Base-by-base conservation (phyloP, 2,329 filamentous ascomycete genomes). In the Hansfordia pulvinata region DNA sequence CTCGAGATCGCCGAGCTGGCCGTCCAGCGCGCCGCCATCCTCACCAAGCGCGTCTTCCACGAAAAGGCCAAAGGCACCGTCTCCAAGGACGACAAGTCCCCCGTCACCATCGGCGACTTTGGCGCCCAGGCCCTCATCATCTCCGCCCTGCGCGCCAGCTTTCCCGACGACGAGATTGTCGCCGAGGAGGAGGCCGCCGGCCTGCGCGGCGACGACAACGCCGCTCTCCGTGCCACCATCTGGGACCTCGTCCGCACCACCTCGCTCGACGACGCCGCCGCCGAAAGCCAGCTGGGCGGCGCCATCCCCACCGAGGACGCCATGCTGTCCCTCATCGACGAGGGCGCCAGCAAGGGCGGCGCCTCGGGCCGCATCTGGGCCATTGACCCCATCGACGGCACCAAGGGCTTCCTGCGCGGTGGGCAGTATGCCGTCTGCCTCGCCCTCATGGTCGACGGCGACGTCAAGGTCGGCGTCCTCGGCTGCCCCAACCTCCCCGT, bases 121-220 rank as follows among this genome's bases (percentile, higher is more conserved):
- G 90, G 90, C 46, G 92, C 90, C 19, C 90, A 98, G 61, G 86
- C 90, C 17, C 72, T 98, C 38, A 93, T 98, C 55, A 93, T 96
- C 47, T 69, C 76, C 30, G 88, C 88, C 16, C 76, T 98, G 40
- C 76, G 77, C 54, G 72, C 82, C 55, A 83, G 80, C 55, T 98
- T 98, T 61, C 90, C 90, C 11, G 49, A 73, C 19, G 90, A 98
- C 48, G 78, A 83, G 52, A 81, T 98, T 36, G 83, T 98, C 21
- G 90, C 82, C 39, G 90, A 98, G 56, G 90, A 98, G 56, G 90
- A 98, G 56, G 82, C 88, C 6, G 74, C 72, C 33, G 69, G 77
- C 40, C 69, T 98, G 33, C 73, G 82, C 30, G 63, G 75, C 29
- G 76, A 96, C 40, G 58, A 64, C 8, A 56, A 61, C 21, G n/a